Evolutionary conservation across 345 rosid genomes (phyloP).

Genomic region (Ceriops tagal): DNA sequence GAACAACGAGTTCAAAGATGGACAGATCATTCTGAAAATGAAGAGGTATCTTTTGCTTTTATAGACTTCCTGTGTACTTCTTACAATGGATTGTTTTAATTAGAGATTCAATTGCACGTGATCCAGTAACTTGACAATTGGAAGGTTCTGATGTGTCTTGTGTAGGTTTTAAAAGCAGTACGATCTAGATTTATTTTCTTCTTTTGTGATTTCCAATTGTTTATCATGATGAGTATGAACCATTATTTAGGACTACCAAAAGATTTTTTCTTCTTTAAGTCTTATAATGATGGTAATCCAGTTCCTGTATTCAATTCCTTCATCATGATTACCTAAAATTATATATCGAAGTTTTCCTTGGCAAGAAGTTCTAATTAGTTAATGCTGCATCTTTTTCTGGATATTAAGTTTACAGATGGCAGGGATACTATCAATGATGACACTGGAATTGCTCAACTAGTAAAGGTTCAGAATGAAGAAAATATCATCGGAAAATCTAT

Average conservation of each 20-base stretch:
- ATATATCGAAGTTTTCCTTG: background rate
- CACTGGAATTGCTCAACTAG: constrained; percentile 39
- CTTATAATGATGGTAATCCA: background rate
- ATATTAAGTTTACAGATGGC: constrained; percentile 37
- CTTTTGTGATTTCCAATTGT: background rate
- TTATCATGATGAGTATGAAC: no score
- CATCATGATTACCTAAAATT: background rate
- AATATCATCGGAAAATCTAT: constrained; percentile 68
- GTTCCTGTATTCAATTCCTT: background rate
- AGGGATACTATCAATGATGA: constrained; percentile 28
- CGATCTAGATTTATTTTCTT: background rate
- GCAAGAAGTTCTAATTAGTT: constrained; percentile 17
- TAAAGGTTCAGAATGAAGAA: constrained; percentile 56
- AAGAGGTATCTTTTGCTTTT: constrained; percentile 41
- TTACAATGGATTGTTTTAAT: background rate
- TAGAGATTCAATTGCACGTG: background rate
- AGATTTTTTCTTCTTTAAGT: background rate
- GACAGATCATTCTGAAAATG: constrained; percentile 58
- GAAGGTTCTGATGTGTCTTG: background rate
- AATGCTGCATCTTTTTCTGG: constrained; percentile 35
- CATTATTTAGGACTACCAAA: background rate
- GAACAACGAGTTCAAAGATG: constrained; percentile 82
- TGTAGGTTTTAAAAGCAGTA: background rate
- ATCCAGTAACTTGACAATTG: background rate
- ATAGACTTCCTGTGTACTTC: background rate